Conservation (phyloP, 352 stramenopile genomes). For the Blastocystis sp. region DNA sequence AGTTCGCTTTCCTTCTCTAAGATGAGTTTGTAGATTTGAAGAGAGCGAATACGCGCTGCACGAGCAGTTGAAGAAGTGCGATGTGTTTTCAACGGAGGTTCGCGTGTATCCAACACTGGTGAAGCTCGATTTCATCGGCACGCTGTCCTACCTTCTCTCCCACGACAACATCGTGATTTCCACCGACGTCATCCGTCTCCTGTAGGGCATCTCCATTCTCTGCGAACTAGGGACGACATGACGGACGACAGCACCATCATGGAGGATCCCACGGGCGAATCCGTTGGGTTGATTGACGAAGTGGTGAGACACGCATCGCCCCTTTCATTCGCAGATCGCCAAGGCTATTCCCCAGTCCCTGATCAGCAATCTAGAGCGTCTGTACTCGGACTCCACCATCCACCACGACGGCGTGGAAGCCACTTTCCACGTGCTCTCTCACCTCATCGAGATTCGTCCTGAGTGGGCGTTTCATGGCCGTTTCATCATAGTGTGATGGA, state of each 20-base stretch:
- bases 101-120: slow-evolving; percentile 50
- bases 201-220: neutral
- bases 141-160: slow-evolving; percentile 28
- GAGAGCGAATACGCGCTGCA: slow-evolving; percentile 60
- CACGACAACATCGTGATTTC: slow-evolving; percentile 59
- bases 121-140: slow-evolving; percentile 48
- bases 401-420: slow-evolving; percentile 33
- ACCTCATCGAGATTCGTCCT: slow-evolving; percentile 38
- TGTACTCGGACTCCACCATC: slow-evolving; percentile 11
- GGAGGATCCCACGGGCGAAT: slow-evolving; percentile 2
- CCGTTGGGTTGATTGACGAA: slow-evolving; percentile 5
- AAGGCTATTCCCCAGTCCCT: slow-evolving; percentile 39
- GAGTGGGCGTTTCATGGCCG: neutral
- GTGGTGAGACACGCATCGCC: neutral
- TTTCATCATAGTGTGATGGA: slow-evolving; percentile 25
- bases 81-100: slow-evolving; percentile 35
- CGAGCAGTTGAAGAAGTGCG: slow-evolving; percentile 55
- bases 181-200: slow-evolving; percentile 13
- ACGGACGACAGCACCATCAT: slow-evolving; percentile 34
- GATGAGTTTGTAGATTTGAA: slow-evolving; percentile 37
- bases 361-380: slow-evolving; percentile 27
- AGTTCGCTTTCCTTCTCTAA: neutral
- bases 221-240: slow-evolving; percentile 18
- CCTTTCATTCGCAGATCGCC: neutral
- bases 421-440: neutral